Base-by-base conservation (phyloP, 2,329 filamentous ascomycete species). In the Ophiostoma sp. region DNA sequence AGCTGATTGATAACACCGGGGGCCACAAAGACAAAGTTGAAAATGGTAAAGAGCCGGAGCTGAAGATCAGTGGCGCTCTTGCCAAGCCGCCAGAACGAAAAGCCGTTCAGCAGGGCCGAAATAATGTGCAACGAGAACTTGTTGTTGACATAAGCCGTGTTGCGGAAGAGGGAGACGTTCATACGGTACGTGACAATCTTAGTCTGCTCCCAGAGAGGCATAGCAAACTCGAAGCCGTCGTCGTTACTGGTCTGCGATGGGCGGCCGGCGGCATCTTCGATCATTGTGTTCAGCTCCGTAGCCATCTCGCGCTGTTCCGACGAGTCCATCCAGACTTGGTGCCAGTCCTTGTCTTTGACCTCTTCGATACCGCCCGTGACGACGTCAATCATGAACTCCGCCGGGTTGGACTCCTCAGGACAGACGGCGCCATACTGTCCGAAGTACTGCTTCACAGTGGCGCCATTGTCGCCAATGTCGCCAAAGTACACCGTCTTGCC, bases 401-500 rank as follows among this genome's bases (percentile, higher is more conserved):
- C 85, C 5, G 87, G 82, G 72, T 87, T 87, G 71, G 81, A 83
- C 1, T 80, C 79, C 12, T 79, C 78, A 11, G 84, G 27, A 27
- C 27, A 82, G 68, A 86, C 81, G 9, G 89, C 88, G 1, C 89
- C 89, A 67, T 88, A 81, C 12, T 81, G 79, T 70, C 79, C 79
- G 44, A 88, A 81, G 71, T 89, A 89, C 18, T 85, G 82, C 52
- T 92, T 85, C n/a, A 96, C 79, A 27, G 87, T 81, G 42, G 82
- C 79, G 0, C 91, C 91, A 69, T 95, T 90, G 66, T 87, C 83
- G 65, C 92, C 92, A 60, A 96, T 89, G 69, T 93, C 88, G 27
- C 92, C 92, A 74, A 95, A 94, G 79, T 96, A 96, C 65, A 96
- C 90, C 64, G 90, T 91, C 67, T 88, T 84, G 4, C 92, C 92